Percentiles rank a stretch among this genome's conserved stretches.
Evolutionary conservation across 257 asterid genomes (phyloP).

Genomic region (Lavandula angustifolia): DNA sequence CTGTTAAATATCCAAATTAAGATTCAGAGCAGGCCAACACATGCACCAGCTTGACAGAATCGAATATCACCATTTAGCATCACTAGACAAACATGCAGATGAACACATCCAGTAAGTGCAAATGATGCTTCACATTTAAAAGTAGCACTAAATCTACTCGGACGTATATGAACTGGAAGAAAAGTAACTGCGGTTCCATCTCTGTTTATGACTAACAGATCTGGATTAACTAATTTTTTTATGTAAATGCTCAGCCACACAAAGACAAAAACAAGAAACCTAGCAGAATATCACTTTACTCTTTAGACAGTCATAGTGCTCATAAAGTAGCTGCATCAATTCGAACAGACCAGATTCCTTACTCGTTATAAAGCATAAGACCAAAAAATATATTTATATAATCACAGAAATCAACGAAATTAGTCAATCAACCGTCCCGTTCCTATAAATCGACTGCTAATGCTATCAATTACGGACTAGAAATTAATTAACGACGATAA

Average conservation of each 20-base stretch:
- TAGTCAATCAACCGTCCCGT: background rate
- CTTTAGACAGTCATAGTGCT: conserved; percentile 7
- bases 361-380: background rate
- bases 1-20: conserved; percentile 20
- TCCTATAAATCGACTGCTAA: conserved; percentile 6
- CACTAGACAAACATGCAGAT: background rate
- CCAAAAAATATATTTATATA: background rate
- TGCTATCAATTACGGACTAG: background rate
- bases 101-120: background rate
- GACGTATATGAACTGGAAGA: background rate
- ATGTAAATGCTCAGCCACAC: background rate
- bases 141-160: background rate
- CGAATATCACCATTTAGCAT: background rate
- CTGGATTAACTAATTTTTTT: background rate
- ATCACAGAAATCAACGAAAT: conserved; percentile 20
- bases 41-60: conserved; percentile 8
- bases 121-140: background rate
- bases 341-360: background rate
- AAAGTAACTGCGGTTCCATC: background rate
- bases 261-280: background rate
- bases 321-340: conserved; percentile 8
- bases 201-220: background rate
- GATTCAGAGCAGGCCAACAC: conserved; percentile 12
- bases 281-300: background rate
- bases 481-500: background rate